These are phyloP conservation scores for Russula vinacea DNA, from an alignment of 768 basidiomycete genomes.

Conservation along the genomic window DNA sequence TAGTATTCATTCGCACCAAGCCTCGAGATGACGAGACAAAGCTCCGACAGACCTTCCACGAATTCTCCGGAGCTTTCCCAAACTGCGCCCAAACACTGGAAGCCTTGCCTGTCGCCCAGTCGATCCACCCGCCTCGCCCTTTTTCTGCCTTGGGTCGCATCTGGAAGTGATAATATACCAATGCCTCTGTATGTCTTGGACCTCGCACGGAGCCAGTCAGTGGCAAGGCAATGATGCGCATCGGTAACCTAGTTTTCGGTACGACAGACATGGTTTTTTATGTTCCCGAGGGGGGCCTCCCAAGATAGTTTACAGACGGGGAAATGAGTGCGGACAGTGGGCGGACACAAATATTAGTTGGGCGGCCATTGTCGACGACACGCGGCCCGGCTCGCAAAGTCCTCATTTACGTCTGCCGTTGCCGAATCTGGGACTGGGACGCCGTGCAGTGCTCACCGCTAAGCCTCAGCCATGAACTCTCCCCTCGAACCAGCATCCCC, in stretches of 20 bases:
- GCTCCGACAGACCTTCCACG: constrained; percentile 59
- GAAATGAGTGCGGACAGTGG: neutral
- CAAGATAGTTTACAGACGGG: neutral
- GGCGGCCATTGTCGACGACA: neutral
- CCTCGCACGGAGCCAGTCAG: constrained; percentile 35
- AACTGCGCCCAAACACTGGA: constrained; percentile 60
- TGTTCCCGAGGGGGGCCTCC: too few relatives aligned
- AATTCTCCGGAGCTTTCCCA: constrained; percentile 59
- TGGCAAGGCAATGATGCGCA: constrained; percentile 52
- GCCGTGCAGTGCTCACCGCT: neutral
- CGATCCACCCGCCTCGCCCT: constrained; percentile 42
- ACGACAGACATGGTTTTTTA: constrained; percentile 23
- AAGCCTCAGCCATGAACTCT: constrained; percentile 32
- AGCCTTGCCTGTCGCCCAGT: constrained; percentile 52
- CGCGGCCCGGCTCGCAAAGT: constrained; percentile 13
- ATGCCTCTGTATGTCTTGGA: constrained; percentile 20
- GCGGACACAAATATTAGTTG: neutral
- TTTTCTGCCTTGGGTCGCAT: constrained; percentile 33
- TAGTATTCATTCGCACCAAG: neutral
- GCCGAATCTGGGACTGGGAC: too few relatives aligned
- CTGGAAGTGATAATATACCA: constrained; percentile 46
- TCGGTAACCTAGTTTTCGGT: constrained; percentile 30
- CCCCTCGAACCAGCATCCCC: constrained; percentile 31
- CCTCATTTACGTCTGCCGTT: neutral
- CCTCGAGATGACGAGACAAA: too few relatives aligned